A percentile compares a stretch with the other conserved stretches of the same genome.
These are phyloP conservation scores for Fusarium hostae DNA, from an alignment of 2,329 filamentous ascomycete genomes.

Conservation along the genomic window DNA sequence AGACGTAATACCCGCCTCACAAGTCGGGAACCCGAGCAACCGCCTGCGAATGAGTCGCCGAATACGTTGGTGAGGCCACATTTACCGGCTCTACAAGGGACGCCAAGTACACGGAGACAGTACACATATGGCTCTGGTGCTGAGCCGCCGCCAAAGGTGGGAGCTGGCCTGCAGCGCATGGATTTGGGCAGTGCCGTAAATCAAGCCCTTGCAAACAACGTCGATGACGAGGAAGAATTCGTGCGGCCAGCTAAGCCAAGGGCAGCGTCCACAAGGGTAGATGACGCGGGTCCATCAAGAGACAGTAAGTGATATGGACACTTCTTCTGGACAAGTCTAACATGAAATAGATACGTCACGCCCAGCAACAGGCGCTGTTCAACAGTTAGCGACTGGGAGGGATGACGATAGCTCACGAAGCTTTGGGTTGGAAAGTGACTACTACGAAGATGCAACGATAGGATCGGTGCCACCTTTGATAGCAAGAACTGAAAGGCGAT, in stretches of 20 bases:
- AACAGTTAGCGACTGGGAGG: constrained; percentile 25
- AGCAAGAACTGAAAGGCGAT: constrained; percentile 3
- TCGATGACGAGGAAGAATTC: constrained; percentile 34
- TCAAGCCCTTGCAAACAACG: constrained; percentile 40
- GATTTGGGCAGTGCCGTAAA: constrained; percentile 47
- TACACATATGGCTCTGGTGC: constrained; percentile 53
- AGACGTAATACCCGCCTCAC: constrained; percentile 35
- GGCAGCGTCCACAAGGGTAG: constrained; percentile 2
- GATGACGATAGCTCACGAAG: constrained; percentile 50
- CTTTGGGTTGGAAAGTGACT: constrained; percentile 52
- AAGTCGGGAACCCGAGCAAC: constrained; percentile 36
- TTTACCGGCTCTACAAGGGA: constrained; percentile 44
- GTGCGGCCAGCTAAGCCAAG: constrained; percentile 21
- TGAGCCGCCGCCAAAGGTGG: constrained; percentile 47
- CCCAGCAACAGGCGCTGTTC: neutral
- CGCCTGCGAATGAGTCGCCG: constrained; percentile 7
- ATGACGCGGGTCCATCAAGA: constrained; percentile 38
- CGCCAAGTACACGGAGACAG: constrained; percentile 51
- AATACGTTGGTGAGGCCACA: constrained; percentile 33
- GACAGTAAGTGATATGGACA: constrained; percentile 18
- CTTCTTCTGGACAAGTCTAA: neutral
- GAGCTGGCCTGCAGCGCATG: constrained; percentile 38
- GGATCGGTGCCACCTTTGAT: constrained; percentile 41
- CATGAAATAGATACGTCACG: constrained; percentile 3
- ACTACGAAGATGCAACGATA: constrained; percentile 53